Evolutionary conservation across 1,284 basidiomycete species (phyloP).

Genomic region (Coniferiporia weirii): DNA sequence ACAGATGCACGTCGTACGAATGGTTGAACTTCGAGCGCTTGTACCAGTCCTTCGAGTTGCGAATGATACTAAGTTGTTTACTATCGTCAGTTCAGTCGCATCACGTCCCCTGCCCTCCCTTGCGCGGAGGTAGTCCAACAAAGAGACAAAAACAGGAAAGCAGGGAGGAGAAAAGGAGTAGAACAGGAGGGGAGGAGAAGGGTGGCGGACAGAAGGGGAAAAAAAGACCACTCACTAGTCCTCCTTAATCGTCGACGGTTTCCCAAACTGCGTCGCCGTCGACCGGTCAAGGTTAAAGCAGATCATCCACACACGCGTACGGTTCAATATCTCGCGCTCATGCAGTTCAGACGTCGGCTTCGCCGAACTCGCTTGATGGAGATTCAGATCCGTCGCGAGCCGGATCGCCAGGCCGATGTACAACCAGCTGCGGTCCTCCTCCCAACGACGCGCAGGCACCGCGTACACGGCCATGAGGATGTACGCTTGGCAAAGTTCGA

Average conservation of each 20-base stretch:
- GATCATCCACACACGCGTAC: conserved; percentile 79
- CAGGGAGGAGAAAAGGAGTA: background rate
- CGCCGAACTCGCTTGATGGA: conserved; percentile 61
- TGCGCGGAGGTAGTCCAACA: too few species aligned
- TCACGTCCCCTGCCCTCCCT: background rate
- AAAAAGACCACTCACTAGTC: conserved; percentile 52
- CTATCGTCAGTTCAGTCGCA: conserved; percentile 15
- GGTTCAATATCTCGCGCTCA: conserved; percentile 78
- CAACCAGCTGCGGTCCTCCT: conserved; percentile 78
- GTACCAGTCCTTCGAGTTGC: conserved; percentile 75
- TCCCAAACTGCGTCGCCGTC: conserved; percentile 82
- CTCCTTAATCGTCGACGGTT: conserved; percentile 81
- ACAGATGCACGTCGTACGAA: conserved; percentile 71
- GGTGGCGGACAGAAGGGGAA: background rate
- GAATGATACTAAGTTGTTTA: conserved; percentile 48
- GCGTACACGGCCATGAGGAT: conserved; percentile 76
- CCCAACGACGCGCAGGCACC: conserved; percentile 75
- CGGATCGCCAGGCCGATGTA: conserved; percentile 78
- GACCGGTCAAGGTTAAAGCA: conserved; percentile 83
- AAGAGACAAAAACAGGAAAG: background rate
- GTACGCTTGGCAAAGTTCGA: conserved; percentile 55
- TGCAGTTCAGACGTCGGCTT: conserved; percentile 60
- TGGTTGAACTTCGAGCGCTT: conserved; percentile 58
- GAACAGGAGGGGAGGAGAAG: background rate
- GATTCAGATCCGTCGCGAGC: conserved; percentile 83